These are phyloP conservation scores for Aureobasidium sp. DNA, from an alignment of 2,329 filamentous ascomycete genomes.

Conservation along the genomic window DNA sequence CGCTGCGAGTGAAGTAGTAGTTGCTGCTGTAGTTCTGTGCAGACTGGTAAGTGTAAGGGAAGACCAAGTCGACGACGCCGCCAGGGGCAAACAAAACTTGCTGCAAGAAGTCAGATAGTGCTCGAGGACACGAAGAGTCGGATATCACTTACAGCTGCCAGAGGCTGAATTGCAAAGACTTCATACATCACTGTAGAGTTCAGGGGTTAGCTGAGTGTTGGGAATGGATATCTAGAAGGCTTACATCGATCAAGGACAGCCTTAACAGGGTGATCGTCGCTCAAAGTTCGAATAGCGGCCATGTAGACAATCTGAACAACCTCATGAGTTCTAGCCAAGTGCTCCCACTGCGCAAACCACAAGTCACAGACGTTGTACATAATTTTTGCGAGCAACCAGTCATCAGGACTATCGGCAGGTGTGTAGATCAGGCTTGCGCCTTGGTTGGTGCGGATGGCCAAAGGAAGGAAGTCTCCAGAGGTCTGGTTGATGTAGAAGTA, in stretches of 20 bases:
- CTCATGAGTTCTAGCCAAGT: not conserved
- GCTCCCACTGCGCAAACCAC: constrained; percentile 7
- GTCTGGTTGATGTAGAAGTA: constrained; percentile 1
- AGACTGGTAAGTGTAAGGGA: not conserved
- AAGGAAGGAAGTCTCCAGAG: not conserved
- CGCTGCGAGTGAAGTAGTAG: constrained; percentile 6
- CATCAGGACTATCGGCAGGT: not conserved
- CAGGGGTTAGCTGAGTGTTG: not conserved
- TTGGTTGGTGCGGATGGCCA: not conserved
- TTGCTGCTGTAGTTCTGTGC: not conserved
- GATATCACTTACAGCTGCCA: not conserved
- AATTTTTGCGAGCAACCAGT: constrained; percentile 1
- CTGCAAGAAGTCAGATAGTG: not conserved
- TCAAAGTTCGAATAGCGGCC: not conserved
- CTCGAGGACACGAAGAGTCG: not conserved
- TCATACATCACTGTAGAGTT: not conserved
- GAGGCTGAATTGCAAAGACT: not conserved
- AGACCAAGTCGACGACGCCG: not conserved
- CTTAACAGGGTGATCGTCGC: not conserved
- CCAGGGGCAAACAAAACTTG: not conserved
- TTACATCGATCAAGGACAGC: not conserved
- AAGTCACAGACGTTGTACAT: constrained; percentile 6
- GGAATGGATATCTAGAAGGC: not conserved
- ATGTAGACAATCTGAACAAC: constrained; percentile 2
- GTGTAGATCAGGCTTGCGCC: not conserved